A percentile compares a stretch with the other conserved stretches of the same genome.
These are phyloP conservation scores for Hypericum androsaemum DNA, from an alignment of 345 rosid genomes.

Conservation along the genomic window DNA sequence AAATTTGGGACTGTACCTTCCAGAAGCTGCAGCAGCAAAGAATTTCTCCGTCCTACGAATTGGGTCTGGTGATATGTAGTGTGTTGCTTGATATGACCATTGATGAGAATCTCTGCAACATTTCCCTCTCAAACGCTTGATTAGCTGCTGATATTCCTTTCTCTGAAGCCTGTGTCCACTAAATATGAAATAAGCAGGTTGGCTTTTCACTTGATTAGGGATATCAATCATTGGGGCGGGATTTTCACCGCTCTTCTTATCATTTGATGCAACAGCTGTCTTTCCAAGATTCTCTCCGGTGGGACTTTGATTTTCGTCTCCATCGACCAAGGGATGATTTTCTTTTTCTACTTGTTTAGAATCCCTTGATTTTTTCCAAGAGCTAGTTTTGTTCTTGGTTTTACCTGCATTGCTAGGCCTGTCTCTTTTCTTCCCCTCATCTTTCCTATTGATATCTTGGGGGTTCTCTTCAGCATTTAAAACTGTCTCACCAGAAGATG, in stretches of 20 bases:
- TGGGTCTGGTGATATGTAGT: slow-evolving; percentile 61
- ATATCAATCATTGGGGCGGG: slow-evolving; percentile 10
- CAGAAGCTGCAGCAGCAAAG: slow-evolving; percentile 33
- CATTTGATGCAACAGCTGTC: slow-evolving; percentile 20
- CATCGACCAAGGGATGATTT: slow-evolving; percentile 25
- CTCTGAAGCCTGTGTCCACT: slow-evolving; percentile 67
- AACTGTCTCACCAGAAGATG: slow-evolving; percentile 17
- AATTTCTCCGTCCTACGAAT: slow-evolving; percentile 86
- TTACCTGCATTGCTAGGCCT: slow-evolving; percentile 10
- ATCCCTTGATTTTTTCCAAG: slow-evolving; percentile 9
- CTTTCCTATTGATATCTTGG: slow-evolving; percentile 17
- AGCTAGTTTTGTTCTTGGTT: slow-evolving; percentile 7
- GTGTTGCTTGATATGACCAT: slow-evolving; percentile 97
- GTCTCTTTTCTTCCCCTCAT: slow-evolving; percentile 13
- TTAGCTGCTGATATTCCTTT: slow-evolving; percentile 59
- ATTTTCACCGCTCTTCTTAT: slow-evolving; percentile 17
- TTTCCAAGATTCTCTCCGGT: slow-evolving; percentile 17
- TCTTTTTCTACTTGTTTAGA: slow-evolving; percentile 31
- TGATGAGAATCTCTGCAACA: slow-evolving; percentile 83
- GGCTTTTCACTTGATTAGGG: slow-evolving; percentile 18
- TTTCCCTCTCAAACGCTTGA: slow-evolving; percentile 62
- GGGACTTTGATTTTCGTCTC: slow-evolving; percentile 12
- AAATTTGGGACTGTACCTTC: slow-evolving; percentile 19
- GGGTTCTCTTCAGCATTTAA: no score
- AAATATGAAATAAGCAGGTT: slow-evolving; percentile 51